These are phyloP conservation scores for Nicotiana rustica DNA, from an alignment of 305 asterid genomes.

Conservation along the genomic window DNA sequence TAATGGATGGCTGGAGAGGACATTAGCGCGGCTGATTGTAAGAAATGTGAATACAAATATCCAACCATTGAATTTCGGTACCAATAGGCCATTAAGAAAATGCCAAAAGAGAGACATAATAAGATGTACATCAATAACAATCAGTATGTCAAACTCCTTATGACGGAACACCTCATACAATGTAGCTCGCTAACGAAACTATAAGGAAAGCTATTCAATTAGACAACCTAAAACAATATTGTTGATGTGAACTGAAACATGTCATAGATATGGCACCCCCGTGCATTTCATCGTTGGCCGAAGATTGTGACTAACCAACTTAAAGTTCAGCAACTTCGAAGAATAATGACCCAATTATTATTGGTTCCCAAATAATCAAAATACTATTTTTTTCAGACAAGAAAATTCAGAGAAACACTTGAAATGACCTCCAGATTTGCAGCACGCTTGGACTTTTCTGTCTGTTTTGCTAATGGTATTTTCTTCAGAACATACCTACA, in stretches of 20 bases:
- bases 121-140: neutral
- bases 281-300: neutral
- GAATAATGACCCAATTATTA: neutral
- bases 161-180: neutral
- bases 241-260: neutral
- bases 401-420: constrained; percentile 16
- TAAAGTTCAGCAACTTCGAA: neutral
- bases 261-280: neutral
- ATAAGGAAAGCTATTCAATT: neutral
- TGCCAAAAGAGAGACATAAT: neutral
- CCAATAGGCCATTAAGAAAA: neutral
- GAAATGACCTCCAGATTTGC: constrained; percentile 75
- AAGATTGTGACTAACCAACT: neutral
- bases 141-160: neutral
- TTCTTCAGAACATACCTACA: constrained; percentile 83
- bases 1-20: neutral
- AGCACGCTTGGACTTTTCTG: constrained; percentile 73
- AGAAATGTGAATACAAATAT: constrained; percentile 8
- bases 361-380: neutral
- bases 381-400: neutral
- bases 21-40: neutral
- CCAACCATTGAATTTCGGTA: neutral
- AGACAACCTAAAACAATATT: neutral
- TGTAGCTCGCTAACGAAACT: neutral
- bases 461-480: constrained; percentile 72